Evolutionary conservation across 106 monocot species (phyloP).

Genomic region (Iris macrosiphon): DNA sequence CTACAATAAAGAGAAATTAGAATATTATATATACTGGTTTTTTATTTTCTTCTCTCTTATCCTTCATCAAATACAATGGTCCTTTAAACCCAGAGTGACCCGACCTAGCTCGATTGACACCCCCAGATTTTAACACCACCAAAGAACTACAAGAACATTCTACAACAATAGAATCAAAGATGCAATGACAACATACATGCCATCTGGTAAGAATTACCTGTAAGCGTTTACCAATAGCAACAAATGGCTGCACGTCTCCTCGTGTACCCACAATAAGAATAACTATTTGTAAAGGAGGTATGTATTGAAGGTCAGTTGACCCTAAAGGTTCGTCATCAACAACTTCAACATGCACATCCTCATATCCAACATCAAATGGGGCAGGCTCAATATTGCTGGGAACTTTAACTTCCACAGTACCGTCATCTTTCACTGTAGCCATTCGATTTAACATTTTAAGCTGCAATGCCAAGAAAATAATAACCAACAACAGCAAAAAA

Average conservation of each 20-base stretch:
- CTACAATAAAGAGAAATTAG: too few species aligned
- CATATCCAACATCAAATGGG: constrained; percentile 27
- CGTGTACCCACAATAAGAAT: constrained; percentile 98
- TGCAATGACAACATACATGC: too few species aligned
- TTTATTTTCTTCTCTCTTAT: too few species aligned
- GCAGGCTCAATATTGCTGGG: constrained; percentile 53
- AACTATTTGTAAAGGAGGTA: constrained; percentile 86
- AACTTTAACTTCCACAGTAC: constrained; percentile 79
- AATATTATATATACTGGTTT: too few species aligned
- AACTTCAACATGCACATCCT: constrained; percentile 29
- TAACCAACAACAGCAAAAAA: too few species aligned
- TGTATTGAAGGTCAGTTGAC: constrained; percentile 36
- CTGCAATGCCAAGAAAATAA: constrained; percentile 43
- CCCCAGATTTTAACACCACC: too few species aligned
- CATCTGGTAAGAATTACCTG: constrained; percentile 77
- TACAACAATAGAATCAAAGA: too few species aligned
- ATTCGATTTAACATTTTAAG: constrained; percentile 83
- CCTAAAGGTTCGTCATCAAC: constrained; percentile 51
- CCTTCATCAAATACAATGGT: too few species aligned
- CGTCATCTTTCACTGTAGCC: constrained; percentile 81
- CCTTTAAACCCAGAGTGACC: too few species aligned
- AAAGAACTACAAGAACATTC: too few species aligned
- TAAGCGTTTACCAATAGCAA: constrained; percentile 92
- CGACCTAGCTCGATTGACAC: too few species aligned
- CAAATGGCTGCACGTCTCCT: constrained; percentile 98